Evolutionary conservation across 2,329 filamentous ascomycete species (phyloP).

Genomic region (Escovopsis sp.): DNA sequence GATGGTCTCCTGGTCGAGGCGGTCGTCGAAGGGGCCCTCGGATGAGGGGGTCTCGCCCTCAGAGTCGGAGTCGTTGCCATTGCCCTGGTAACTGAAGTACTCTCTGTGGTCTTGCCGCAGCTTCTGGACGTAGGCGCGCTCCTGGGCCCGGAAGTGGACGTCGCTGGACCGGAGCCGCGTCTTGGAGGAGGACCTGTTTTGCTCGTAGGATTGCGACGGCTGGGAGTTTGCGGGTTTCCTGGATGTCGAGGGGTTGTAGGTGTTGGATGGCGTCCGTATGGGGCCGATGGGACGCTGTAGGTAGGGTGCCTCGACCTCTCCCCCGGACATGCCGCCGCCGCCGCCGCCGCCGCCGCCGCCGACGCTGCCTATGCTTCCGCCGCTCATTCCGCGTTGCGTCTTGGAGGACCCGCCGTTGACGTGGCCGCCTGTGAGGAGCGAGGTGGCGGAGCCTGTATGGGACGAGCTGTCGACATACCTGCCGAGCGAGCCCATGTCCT

Average conservation of each 20-base stretch:
- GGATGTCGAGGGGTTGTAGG: slow-evolving; percentile 57
- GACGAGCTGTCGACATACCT: slow-evolving; percentile 28
- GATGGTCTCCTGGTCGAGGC: slow-evolving; percentile 81
- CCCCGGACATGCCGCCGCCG: not conserved
- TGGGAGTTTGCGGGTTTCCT: slow-evolving; percentile 30
- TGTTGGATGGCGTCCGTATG: slow-evolving; percentile 60
- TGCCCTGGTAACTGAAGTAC: slow-evolving; percentile 56
- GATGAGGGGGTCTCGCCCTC: slow-evolving; percentile 85
- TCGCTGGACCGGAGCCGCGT: slow-evolving; percentile 33
- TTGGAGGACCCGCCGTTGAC: slow-evolving; percentile 25
- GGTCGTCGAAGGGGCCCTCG: slow-evolving; percentile 70
- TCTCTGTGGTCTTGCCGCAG: slow-evolving; percentile 59
- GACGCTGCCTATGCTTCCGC: slow-evolving; percentile 14
- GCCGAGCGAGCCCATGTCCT: slow-evolving; percentile 30
- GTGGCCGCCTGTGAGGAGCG: slow-evolving; percentile 24
- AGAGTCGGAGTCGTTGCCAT: slow-evolving; percentile 65
- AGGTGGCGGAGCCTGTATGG: slow-evolving; percentile 27
- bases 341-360: slow-evolving; percentile 12
- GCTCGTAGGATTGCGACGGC: slow-evolving; percentile 26
- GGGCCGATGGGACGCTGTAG: slow-evolving; percentile 54
- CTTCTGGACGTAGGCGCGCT: slow-evolving; percentile 88
- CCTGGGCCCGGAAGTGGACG: slow-evolving; percentile 43
- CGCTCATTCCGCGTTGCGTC: slow-evolving; percentile 22
- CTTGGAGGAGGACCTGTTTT: slow-evolving; percentile 37
- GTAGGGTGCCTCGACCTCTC: slow-evolving; percentile 17